phyloP scores from a whole-genome alignment of 2,329 filamentous ascomycete genomes.

The Pestalotiopsis sp. region DNA sequence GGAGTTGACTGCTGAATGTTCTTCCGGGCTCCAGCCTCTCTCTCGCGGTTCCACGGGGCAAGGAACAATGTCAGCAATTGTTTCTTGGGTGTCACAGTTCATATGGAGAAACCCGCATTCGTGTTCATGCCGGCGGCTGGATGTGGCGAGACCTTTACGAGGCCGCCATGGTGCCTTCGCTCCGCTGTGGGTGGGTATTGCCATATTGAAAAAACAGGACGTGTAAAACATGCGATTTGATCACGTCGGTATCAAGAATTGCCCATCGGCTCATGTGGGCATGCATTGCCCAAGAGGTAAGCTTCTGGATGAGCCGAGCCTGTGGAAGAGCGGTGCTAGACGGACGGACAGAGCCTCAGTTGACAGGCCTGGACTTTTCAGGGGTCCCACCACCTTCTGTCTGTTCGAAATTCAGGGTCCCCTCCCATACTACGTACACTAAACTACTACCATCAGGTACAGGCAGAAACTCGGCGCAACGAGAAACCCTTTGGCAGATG shows the following conservation, averaged over 20 bases:
- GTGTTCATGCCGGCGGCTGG: neutral
- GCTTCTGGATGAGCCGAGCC: neutral
- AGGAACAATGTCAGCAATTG: neutral
- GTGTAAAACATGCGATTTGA: neutral
- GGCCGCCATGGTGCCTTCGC: neutral
- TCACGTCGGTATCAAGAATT: neutral
- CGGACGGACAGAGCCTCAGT: neutral
- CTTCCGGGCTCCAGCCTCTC: neutral
- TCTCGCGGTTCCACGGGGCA: neutral
- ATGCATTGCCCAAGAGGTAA: neutral
- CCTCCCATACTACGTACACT: neutral
- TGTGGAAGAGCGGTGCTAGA: neutral
- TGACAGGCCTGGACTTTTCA: neutral
- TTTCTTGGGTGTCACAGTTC: neutral
- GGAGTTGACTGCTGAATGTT: neutral
- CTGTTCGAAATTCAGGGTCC: neutral
- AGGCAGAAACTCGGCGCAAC: neutral
- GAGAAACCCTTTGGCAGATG: no score
- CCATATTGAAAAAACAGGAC: neutral
- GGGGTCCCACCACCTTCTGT: neutral
- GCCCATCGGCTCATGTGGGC: neutral
- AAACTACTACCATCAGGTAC: neutral
- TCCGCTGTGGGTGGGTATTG: neutral
- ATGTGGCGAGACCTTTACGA: neutral
- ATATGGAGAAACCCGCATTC: neutral